Base-by-base conservation (phyloP, 306 rosid genomes). In the Astragalus glycyphyllos region DNA sequence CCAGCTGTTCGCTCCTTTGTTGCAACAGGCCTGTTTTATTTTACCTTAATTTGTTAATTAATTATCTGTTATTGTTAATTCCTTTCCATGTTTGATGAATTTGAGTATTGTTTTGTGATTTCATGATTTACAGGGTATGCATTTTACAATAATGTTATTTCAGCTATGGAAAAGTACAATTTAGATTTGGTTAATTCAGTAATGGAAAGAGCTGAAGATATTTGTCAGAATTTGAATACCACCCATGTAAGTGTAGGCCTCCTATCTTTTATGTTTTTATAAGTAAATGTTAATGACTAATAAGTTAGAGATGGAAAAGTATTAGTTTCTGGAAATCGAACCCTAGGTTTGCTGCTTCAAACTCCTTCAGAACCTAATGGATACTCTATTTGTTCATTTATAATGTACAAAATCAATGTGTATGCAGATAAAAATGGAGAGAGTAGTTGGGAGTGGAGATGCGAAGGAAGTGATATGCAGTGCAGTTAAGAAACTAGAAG, bases 401-500 rank as follows among this genome's bases (percentile, higher is more conserved):
- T 41, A 11, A 12, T 16, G 14, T 44, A 6, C 29, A 7, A 34
- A 5, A 23, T n/a, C n/a, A 20, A 7, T 64, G 15, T 15, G 31
- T 41, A 44, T 35, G 81, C 84, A 88, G 91, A 79, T 86, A 11
- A 81, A 75, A 8, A 64, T 89, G 23, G 91, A 84, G 81, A 89
- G 80, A 77, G 42, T 79, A 8, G 78, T 89, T 12, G 86, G 87
- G 16, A 85, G 68, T 2, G 97, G 93, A 65, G 96, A 89, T 46
- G 91, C 96, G 20, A 91, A 76, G 77, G 73, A 82, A 73, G 96
- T 89, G 47, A 91, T 91, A 42, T 89, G 97, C 42, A 72, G 81
- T 16, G 75, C 77, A 2, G 96, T 85, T 37, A 69, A 81, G 83
- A 91, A 77, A 68, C 82, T 87, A 1, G 71, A 73, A 34, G 89